Percentiles rank a stretch among this genome's conserved stretches.
These are phyloP conservation scores for Entomortierella chlamydospora DNA, from an alignment of 192 early-diverging fungal species.

Conservation along the genomic window DNA sequence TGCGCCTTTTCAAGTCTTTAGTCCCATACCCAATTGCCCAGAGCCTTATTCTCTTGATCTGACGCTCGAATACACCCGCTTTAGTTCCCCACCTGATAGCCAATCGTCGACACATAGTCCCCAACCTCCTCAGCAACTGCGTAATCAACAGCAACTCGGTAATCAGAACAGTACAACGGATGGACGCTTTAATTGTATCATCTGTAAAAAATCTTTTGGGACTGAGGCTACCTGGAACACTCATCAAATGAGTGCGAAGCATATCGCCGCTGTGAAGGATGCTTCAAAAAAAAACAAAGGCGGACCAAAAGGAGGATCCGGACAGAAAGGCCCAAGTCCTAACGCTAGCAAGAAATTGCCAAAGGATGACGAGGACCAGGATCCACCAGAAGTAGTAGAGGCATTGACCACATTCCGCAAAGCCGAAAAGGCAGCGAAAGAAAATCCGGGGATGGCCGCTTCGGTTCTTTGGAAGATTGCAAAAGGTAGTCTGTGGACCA, in stretches of 20 bases:
- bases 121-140: not conserved
- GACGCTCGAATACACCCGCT: slow-evolving; percentile 26
- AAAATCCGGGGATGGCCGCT: slow-evolving; percentile 52
- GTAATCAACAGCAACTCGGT: not conserved
- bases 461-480: slow-evolving; percentile 52
- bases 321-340: not conserved
- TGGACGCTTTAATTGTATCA: slow-evolving; percentile 51
- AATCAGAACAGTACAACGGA: not conserved
- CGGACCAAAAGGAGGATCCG: slow-evolving; percentile 17
- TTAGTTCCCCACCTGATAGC: not conserved
- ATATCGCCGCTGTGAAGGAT: slow-evolving; percentile 59
- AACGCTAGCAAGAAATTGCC: not conserved
- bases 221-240: slow-evolving; percentile 59
- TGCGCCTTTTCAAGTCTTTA: slow-evolving; percentile 24
- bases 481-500: slow-evolving; percentile 36
- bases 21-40: slow-evolving; percentile 15
- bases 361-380: slow-evolving; percentile 6
- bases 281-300: slow-evolving; percentile 20
- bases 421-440: slow-evolving; percentile 30
- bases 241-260: slow-evolving; percentile 64
- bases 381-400: slow-evolving; percentile 31
- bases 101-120: not conserved
- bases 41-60: slow-evolving; percentile 39
- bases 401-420: slow-evolving; percentile 37
- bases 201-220: slow-evolving; percentile 64